Evolutionary conservation across 1,284 basidiomycete genomes (phyloP).

Genomic region (Fomitopsis palustris): DNA sequence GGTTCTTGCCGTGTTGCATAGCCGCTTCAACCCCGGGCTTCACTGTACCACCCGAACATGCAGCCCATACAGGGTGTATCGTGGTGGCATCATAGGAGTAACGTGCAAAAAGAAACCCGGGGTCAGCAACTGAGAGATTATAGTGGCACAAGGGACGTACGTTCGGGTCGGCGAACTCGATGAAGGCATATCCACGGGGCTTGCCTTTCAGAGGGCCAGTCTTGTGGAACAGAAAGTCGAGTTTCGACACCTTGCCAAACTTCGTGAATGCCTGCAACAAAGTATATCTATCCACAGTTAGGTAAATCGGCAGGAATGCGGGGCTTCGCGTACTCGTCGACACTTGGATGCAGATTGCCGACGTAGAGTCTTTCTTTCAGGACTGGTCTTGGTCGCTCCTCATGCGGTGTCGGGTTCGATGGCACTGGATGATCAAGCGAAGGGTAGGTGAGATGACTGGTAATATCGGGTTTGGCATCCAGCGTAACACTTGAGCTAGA

Average conservation of each 20-base stretch:
- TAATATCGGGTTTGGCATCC: not conserved
- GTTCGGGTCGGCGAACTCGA: slow-evolving; percentile 78
- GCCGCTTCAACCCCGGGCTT: slow-evolving; percentile 15
- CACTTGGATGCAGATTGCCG: slow-evolving; percentile 84
- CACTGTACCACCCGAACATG: slow-evolving; percentile 8
- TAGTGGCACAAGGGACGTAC: slow-evolving; percentile 50
- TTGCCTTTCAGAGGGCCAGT: slow-evolving; percentile 85
- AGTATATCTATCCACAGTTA: slow-evolving; percentile 55
- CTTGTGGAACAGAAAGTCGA: slow-evolving; percentile 97
- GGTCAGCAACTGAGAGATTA: slow-evolving; percentile 38
- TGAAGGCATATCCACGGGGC: slow-evolving; percentile 92
- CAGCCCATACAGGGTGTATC: not conserved
- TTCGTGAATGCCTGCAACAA: slow-evolving; percentile 88
- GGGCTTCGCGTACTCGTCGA: slow-evolving; percentile 73
- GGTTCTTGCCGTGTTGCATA: not conserved
- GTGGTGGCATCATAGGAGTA: slow-evolving; percentile 12
- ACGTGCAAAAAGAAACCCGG: slow-evolving; percentile 37
- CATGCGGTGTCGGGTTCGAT: not conserved
- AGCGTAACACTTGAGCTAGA: not conserved
- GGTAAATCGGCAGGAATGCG: slow-evolving; percentile 9
- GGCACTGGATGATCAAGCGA: not conserved
- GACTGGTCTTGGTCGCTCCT: slow-evolving; percentile 23
- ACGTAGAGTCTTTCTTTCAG: slow-evolving; percentile 80
- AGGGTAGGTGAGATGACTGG: not conserved
- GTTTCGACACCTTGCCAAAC: slow-evolving; percentile 87